A percentile compares a stretch with the other conserved stretches of the same genome.
phyloP scores from a whole-genome alignment of 306 rosid species.

The Lathyrus tuberosus region DNA sequence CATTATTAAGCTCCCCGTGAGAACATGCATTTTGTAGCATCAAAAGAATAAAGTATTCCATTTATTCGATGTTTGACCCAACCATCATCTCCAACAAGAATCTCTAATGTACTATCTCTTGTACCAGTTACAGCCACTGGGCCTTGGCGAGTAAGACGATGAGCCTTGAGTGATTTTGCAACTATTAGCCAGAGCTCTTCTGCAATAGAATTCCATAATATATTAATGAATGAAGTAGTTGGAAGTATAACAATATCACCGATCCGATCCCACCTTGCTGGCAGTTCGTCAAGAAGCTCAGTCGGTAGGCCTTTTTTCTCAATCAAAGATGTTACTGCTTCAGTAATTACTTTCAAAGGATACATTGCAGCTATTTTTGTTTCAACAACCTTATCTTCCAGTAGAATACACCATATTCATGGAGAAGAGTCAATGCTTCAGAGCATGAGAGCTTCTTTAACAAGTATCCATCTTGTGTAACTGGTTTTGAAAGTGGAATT shows the following conservation, averaged over 20 bases:
- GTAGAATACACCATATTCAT: conserved; percentile 58
- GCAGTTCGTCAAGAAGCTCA: conserved; percentile 76
- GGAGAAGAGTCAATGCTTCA: conserved; percentile 63
- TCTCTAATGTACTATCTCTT: conserved; percentile 85
- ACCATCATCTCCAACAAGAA: conserved; percentile 85
- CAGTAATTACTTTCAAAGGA: conserved; percentile 73
- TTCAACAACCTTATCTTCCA: conserved; percentile 66
- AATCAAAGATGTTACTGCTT: conserved; percentile 64
- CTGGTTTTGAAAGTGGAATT: conserved; percentile 41
- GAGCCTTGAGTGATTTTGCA: conserved; percentile 74
- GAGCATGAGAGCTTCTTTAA: conserved; percentile 48
- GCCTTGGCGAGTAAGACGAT: conserved; percentile 88
- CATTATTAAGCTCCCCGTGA: too few species aligned
- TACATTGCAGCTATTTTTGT: conserved; percentile 59
- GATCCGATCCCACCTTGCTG: conserved; percentile 87
- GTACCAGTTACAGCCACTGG: conserved; percentile 84
- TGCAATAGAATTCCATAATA: conserved; percentile 67
- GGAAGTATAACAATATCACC: conserved; percentile 90
- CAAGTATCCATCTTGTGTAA: conserved; percentile 36
- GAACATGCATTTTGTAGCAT: conserved; percentile 92
- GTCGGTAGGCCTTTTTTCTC: conserved; percentile 60
- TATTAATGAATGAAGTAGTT: conserved; percentile 66
- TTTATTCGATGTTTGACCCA: conserved; percentile 95
- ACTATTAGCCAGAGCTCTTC: conserved; percentile 76
- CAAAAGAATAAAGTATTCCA: conserved; percentile 84